Base-by-base conservation (phyloP, 495 filamentous ascomycete species). In the Penicillium paradoxum region DNA sequence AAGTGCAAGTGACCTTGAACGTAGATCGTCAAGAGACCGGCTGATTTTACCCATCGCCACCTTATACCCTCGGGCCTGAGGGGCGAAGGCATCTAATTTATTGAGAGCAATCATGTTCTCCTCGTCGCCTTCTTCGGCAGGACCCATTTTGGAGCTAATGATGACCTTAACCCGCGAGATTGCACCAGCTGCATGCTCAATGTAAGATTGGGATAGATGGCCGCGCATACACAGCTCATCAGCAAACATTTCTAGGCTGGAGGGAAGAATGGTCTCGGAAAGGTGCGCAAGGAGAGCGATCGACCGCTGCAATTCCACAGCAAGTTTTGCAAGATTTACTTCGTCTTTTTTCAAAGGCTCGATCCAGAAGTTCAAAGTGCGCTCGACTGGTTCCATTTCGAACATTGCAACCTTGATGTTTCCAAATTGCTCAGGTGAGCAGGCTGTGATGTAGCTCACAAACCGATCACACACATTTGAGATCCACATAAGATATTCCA, bases 361-460 rank as follows among this genome's bases (percentile, higher is more conserved):
- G 55, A 97, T 85, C 85, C 91, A 97, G 25, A 81, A 82, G 59
- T 96, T 95, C 34, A 97, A 69, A 1, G 89, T 88, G 32, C 90
- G 77, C 69, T 98, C 93, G 13, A 97, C 90, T 3, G 92, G 91
- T 64, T 96, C 91, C 55, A 97, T 76, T 62, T 97, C 93, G 59
- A 91, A 89, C 39, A 92, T 65, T 6, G 91, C 86, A 25, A 79
- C 83, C 57, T 89, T 86, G 56, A 86, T 89, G 53, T 73, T 80
- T 40, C 71, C 75, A 66, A 97, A 97, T 54, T 87, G 78, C 51
- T 90, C 87, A 2, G 87, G 66, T 5, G 83, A 83, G 68, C 89
- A 95, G 50, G 79, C 78, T 55, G 76, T 84, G 51, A 96, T 88
- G 45, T 81, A 82, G 45, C 83, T 85, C 57, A 89, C 81, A 61